phyloP scores from a whole-genome alignment of 2,329 filamentous ascomycete species.

The Fusarium globosum region DNA sequence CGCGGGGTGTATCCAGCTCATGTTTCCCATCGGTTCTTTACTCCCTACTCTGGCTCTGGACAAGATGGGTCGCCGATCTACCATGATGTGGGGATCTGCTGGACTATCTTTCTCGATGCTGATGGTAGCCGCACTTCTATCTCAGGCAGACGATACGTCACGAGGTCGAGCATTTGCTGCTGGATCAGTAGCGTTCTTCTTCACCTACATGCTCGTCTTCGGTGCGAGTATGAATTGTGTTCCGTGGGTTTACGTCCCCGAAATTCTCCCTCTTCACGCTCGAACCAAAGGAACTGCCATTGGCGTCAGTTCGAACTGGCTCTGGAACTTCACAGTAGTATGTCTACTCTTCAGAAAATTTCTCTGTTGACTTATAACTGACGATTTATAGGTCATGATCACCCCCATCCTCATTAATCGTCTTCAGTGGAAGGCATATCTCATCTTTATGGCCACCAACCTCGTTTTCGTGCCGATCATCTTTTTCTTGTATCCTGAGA shows the following conservation, averaged over 20 bases:
- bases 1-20: slow-evolving; percentile 51
- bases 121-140: slow-evolving; percentile 38
- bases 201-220: slow-evolving; percentile 37
- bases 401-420: slow-evolving; percentile 51
- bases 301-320: slow-evolving; percentile 27
- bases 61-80: slow-evolving; percentile 53
- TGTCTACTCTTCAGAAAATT: slow-evolving; percentile 20
- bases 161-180: slow-evolving; percentile 28
- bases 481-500: slow-evolving; percentile 13
- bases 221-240: slow-evolving; percentile 39
- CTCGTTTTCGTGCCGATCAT: not conserved
- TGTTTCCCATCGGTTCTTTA: slow-evolving; percentile 54
- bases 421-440: slow-evolving; percentile 12
- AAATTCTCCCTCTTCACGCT: slow-evolving; percentile 35
- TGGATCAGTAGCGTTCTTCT: slow-evolving; percentile 34
- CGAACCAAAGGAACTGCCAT: slow-evolving; percentile 36
- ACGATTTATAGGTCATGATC: slow-evolving; percentile 57
- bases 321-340: slow-evolving; percentile 22
- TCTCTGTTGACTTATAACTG: accelerated
- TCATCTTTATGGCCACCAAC: slow-evolving; percentile 23
- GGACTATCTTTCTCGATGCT: slow-evolving; percentile 40
- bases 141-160: slow-evolving; percentile 23
- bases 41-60: slow-evolving; percentile 51
- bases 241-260: slow-evolving; percentile 41
- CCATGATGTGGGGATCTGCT: slow-evolving; percentile 56